These are phyloP conservation scores for Verticillium tricorpus DNA, from an alignment of 2,329 filamentous ascomycete genomes.

Conservation along the genomic window DNA sequence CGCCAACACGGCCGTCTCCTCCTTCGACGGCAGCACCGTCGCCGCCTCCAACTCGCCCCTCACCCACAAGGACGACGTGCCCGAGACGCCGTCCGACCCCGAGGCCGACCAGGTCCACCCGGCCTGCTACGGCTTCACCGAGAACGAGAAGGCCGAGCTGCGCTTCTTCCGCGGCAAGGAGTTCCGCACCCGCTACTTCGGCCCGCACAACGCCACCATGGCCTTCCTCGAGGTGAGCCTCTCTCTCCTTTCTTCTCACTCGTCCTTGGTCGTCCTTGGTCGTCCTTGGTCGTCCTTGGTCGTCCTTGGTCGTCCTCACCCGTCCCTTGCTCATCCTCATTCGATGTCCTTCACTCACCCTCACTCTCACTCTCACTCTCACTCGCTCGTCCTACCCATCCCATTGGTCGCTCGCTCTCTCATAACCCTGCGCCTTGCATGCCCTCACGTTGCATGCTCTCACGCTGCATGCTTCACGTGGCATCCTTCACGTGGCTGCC, in stretches of 20 bases:
- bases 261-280: neutral
- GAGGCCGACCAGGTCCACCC: conserved; percentile 15
- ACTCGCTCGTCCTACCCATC: too few relatives aligned
- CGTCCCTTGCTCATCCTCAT: neutral
- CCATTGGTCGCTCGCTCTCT: too few relatives aligned
- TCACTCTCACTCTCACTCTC: neutral
- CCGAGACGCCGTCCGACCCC: conserved; percentile 26
- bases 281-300: conserved; percentile 6
- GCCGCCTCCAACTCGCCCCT: conserved; percentile 39
- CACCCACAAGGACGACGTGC: conserved; percentile 38
- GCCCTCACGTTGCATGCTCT: too few relatives aligned
- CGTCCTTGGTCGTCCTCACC: conserved; percentile 1
- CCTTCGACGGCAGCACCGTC: conserved; percentile 48
- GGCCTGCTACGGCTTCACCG: conserved; percentile 3
- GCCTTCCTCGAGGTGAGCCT: conserved; percentile 47
- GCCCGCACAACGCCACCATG: conserved; percentile 56
- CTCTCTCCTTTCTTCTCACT: neutral
- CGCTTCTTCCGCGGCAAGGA: conserved; percentile 55
- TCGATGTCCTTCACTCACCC: too few relatives aligned
- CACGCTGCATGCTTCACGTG: too few relatives aligned
- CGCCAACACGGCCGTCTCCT: conserved; percentile 20
- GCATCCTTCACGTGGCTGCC: too few relatives aligned
- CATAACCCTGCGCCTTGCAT: too few relatives aligned
- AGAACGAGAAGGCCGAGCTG: conserved; percentile 46
- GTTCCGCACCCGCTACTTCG: conserved; percentile 56